Evolutionary conservation across 139 green algal genomes (phyloP), one percentile per base, ranked within the genome.

Genomic region (Gonium pectorale): DNA sequence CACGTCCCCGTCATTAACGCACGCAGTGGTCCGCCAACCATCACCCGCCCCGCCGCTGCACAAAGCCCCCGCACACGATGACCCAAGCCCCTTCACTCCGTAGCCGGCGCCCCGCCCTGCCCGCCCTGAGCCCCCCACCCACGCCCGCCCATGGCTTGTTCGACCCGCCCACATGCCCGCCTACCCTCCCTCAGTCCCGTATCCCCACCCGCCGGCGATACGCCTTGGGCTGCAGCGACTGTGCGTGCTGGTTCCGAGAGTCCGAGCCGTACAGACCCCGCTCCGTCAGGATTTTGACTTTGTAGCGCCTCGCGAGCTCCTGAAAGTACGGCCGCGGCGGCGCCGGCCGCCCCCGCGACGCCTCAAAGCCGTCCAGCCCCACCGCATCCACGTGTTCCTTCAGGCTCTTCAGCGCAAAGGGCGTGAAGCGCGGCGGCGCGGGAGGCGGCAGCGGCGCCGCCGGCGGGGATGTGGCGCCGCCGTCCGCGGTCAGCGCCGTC

Each of bases 251-350:
- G 41, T 7, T 4, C 7, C 17, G 27, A 27, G 75, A 59, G n/a
- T 71, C 75, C 29, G 59, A 59, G 9, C 75, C 43, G n/a, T 63
- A 83, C 41, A 72, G 5, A 1, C 75, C 75, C 60, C 60, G 41
- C 60, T 83, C 75, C 56, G 75, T 83, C 19, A 83, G 60, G 15
- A 83, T 38, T 22, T 62, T 60, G n/a, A 69, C 75, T n/a, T 60
- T 59, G 19, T 31, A 51, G 41, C 2, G 22, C 59, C 26, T 31
- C 8, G 40, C 41, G 21, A 17, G 75, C 75, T 83, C 75, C 60
- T 38, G 3, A 21, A 83, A 83, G 60, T 83, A 83, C 22, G 19
- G 41, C 17, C 75, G 75, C 41, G 75, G 75, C 29, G 43, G 56
- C 75, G 31, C 13, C 59, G 59, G 60, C 63, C 21, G 13, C 43